Base-by-base conservation (phyloP, 1,284 basidiomycete genomes). In the Apiotrichum veenhuisii region DNA sequence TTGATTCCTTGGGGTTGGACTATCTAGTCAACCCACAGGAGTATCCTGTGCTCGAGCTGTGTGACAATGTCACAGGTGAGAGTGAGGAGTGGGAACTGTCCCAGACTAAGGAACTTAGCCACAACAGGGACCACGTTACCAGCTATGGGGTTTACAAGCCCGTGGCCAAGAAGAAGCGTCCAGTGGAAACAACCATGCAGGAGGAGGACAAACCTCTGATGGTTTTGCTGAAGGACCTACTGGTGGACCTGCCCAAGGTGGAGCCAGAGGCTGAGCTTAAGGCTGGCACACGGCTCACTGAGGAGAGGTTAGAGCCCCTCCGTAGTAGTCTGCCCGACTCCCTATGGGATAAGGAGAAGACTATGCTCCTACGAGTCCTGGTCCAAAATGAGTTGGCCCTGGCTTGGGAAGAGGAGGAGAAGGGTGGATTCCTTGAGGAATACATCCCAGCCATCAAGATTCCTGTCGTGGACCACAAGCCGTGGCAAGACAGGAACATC, bases 91-190 rank as follows among this genome's bases (percentile, higher is more conserved):
- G n/a, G n/a, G n/a, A n/a, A n/a, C n/a, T n/a, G n/a, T n/a, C n/a
- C n/a, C n/a, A n/a, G n/a, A n/a, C n/a, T n/a, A n/a, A n/a, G n/a
- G n/a, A n/a, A n/a, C n/a, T n/a, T n/a, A n/a, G n/a, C n/a, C n/a
- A n/a, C n/a, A n/a, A n/a, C n/a, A n/a, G n/a, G n/a, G n/a, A n/a
- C n/a, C n/a, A n/a, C n/a, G n/a, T n/a, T 34, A 34, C 33, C 8
- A 36, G 17, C 33, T 36, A 25, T 5, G 47, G 57, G 3, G 57
- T 53, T 3, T 58, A 58, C 37, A 58, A 58, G 23, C 30, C 41
- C 1, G 57, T 58, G 9, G 46, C 40, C 12, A 50, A 46, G 52
- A 58, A 58, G 57, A 58, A 58, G 57, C 20, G 52, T 2, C 52
- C 57, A 5, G 57, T 58, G 15, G 48, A 48, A 5, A 51, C 48